Conservation (phyloP, 164 flowering plant genomes). For the Magnolia changhungtana region DNA sequence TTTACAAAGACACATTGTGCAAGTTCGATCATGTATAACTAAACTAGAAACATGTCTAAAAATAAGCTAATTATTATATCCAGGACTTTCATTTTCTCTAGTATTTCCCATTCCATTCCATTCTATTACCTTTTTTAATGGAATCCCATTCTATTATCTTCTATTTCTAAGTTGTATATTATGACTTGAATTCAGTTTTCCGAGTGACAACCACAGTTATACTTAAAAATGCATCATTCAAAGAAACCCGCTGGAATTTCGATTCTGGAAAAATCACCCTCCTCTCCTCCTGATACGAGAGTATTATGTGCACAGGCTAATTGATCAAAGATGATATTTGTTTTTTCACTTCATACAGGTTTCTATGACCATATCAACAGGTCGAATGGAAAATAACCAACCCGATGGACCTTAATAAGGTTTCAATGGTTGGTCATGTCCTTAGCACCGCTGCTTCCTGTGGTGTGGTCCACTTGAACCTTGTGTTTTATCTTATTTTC, state of each 20-base stretch:
- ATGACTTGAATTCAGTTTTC: background rate
- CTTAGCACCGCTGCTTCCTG: too few relatives aligned
- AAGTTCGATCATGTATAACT: background rate
- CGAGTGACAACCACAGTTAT: background rate
- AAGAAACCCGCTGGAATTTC: slow-evolving; percentile 23
- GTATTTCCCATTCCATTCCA: background rate
- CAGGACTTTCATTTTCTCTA: background rate
- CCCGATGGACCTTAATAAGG: too few relatives aligned
- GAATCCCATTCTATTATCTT: background rate
- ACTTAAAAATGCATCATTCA: slow-evolving; percentile 31
- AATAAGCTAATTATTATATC: background rate
- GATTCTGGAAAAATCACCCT: slow-evolving; percentile 19
- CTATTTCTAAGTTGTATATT: background rate
- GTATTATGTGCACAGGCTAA: slow-evolving; percentile 16
- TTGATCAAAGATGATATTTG: slow-evolving; percentile 2
- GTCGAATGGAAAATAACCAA: too few relatives aligned
- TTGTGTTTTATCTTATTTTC: too few relatives aligned
- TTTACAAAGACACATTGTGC: background rate
- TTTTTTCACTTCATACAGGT: too few relatives aligned
- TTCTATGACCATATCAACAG: too few relatives aligned
- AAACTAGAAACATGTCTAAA: background rate
- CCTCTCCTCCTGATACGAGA: slow-evolving; percentile 22
- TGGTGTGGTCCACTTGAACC: too few relatives aligned
- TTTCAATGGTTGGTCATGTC: too few relatives aligned
- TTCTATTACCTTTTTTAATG: background rate